These are phyloP conservation scores for Calonectria ilicicola DNA, from an alignment of 2,329 filamentous ascomycete genomes.

Conservation along the genomic window DNA sequence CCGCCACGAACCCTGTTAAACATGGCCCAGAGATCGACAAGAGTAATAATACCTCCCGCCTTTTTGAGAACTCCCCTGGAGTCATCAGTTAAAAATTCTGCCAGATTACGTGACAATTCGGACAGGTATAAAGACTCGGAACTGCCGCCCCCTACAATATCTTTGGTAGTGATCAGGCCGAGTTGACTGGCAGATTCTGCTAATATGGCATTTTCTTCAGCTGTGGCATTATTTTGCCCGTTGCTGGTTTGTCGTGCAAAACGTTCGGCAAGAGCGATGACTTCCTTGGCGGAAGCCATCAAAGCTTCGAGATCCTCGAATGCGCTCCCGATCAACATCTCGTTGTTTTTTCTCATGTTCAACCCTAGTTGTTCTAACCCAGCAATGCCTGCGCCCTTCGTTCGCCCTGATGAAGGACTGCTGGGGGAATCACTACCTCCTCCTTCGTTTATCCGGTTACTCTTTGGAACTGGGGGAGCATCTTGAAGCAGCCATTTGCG, in stretches of 20 bases:
- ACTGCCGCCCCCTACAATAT: conserved; percentile 84
- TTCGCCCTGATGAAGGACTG: conserved; percentile 45
- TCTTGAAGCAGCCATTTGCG: conserved; percentile 95
- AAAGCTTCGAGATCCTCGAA: conserved; percentile 97
- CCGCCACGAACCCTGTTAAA: conserved; percentile 95
- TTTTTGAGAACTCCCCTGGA: conserved; percentile 79
- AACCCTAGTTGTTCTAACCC: conserved; percentile 88
- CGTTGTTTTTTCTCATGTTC: conserved; percentile 91
- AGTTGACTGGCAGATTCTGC: conserved; percentile 84
- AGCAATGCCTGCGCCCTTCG: conserved; percentile 86
- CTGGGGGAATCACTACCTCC: conserved; percentile 41
- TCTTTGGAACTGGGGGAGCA: conserved; percentile 86
- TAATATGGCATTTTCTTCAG: conserved; percentile 80
- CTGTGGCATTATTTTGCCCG: conserved; percentile 68
- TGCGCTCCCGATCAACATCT: conserved; percentile 89
- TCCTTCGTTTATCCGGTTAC: conserved; percentile 55
- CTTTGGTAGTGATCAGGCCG: conserved; percentile 92
- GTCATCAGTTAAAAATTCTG: conserved; percentile 91
- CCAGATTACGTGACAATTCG: conserved; percentile 84
- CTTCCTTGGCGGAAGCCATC: conserved; percentile 97
- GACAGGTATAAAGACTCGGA: conserved; percentile 90
- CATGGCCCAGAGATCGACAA: conserved; percentile 93
- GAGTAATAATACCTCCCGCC: conserved; percentile 87
- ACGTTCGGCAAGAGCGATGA: conserved; percentile 90
- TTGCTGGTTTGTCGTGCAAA: conserved; percentile 78